phyloP scores from a whole-genome alignment of 176 grass and related monocot genomes.

The Eragrostis nindensis region DNA sequence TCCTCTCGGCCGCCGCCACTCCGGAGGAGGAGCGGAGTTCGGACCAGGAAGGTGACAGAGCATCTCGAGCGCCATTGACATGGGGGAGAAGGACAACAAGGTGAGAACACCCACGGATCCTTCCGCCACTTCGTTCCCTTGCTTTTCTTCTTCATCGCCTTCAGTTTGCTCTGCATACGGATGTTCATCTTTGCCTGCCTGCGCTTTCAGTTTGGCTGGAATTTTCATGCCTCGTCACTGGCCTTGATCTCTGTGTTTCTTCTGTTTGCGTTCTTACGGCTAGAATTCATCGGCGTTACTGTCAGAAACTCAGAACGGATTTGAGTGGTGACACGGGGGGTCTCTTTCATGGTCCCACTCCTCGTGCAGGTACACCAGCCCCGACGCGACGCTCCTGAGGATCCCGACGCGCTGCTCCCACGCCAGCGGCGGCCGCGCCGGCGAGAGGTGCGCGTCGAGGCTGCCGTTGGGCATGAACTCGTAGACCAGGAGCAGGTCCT shows the following conservation, averaged over 20 bases:
- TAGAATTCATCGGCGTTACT: background rate
- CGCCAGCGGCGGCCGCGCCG: background rate
- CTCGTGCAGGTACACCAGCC: no score
- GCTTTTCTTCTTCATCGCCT: no score
- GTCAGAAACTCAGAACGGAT: background rate
- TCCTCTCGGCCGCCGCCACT: background rate
- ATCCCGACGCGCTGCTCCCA: no score
- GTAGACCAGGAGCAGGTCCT: slow-evolving; percentile 43
- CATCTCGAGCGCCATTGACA: slow-evolving; percentile 24
- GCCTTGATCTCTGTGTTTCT: background rate
- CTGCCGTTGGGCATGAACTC: slow-evolving; percentile 59
- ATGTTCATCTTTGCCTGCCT: background rate
- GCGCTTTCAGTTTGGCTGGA: background rate
- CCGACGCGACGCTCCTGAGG: no score
- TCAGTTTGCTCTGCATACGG: background rate
- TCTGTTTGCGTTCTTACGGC: background rate
- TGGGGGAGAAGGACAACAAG: slow-evolving; percentile 76
- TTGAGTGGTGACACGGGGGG: background rate
- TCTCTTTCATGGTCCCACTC: background rate
- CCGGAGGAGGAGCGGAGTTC: background rate
- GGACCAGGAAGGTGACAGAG: background rate
- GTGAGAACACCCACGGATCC: no score
- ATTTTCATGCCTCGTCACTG: background rate
- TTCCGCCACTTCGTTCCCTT: background rate
- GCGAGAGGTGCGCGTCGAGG: slow-evolving; percentile 39